Percentiles rank a stretch among this genome's conserved stretches.
Evolutionary conservation across 2,329 filamentous ascomycete species (phyloP).

Genomic region (Fusarium dimerum): DNA sequence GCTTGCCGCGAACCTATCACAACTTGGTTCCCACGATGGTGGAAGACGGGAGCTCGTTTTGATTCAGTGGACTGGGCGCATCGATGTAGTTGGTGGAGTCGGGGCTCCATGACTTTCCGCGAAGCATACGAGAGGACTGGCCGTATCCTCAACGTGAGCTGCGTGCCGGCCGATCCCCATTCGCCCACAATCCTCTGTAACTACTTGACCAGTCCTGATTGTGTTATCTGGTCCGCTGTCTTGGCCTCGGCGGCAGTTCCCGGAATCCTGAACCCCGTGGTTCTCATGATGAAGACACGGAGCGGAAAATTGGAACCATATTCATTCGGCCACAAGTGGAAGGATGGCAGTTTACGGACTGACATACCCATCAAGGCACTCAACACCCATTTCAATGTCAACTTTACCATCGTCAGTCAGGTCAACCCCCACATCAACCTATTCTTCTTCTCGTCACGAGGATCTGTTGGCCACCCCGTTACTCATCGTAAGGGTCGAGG

Average conservation of each 20-base stretch:
- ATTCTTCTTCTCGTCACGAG: slow-evolving; percentile 96
- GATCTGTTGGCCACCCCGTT: slow-evolving; percentile 87
- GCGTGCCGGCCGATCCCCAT: slow-evolving; percentile 93
- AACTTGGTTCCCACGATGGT: slow-evolving; percentile 84
- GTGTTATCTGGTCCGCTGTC: slow-evolving; percentile 97
- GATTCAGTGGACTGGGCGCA: slow-evolving; percentile 91
- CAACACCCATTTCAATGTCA: slow-evolving; percentile 97
- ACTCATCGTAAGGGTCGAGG: slow-evolving; percentile 91
- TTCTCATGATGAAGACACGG: slow-evolving; percentile 84
- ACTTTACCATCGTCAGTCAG: slow-evolving; percentile 85
- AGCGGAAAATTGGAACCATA: slow-evolving; percentile 82
- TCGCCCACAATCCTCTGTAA: slow-evolving; percentile 91
- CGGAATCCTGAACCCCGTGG: slow-evolving; percentile 91
- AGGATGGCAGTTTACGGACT: slow-evolving; percentile 90
- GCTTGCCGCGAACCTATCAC: slow-evolving; percentile 78
- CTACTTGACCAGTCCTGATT: slow-evolving; percentile 92
- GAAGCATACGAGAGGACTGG: slow-evolving; percentile 95
- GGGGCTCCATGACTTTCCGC: slow-evolving; percentile 88
- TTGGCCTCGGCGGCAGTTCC: slow-evolving; percentile 93
- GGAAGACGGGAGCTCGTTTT: slow-evolving; percentile 88
- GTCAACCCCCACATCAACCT: slow-evolving; percentile 98
- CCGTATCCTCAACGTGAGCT: slow-evolving; percentile 92
- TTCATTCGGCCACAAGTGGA: slow-evolving; percentile 99
- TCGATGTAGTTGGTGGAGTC: slow-evolving; percentile 84
- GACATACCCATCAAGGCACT: slow-evolving; percentile 94